Percentiles rank a stretch among this genome's conserved stretches.
These are phyloP conservation scores for Trypanosoma cruzi DNA, from an alignment of 208 protist genomes.

Conservation along the genomic window DNA sequence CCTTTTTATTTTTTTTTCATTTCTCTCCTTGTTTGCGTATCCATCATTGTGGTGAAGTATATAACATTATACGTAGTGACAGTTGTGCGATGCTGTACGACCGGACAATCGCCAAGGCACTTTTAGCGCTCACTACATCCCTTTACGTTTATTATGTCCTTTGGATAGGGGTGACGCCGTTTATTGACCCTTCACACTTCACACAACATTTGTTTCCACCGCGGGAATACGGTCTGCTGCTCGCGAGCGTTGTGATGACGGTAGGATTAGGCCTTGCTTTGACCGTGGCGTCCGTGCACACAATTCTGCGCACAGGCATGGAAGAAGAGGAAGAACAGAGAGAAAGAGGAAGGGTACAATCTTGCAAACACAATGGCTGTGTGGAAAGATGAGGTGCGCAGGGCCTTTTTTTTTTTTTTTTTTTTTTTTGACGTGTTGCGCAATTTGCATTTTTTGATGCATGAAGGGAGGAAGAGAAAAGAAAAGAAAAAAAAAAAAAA, in stretches of 20 bases:
- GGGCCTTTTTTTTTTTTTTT: background rate
- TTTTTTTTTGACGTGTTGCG: background rate
- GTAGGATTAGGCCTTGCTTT: conserved; percentile 37
- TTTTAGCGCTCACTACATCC: conserved; percentile 46
- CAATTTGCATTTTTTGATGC: too few species aligned
- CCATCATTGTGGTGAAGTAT: too few species aligned
- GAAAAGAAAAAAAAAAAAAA: too few species aligned
- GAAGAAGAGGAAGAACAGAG: too few species aligned
- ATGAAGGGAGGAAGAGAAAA: too few species aligned
- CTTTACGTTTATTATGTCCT: conserved; percentile 77
- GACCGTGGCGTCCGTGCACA: conserved; percentile 61
- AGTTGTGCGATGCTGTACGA: conserved; percentile 61
- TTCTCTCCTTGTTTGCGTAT: too few species aligned
- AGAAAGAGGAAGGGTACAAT: too few species aligned
- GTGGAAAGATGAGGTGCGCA: background rate
- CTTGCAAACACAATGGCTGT: background rate
- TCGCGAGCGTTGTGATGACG: conserved; percentile 59
- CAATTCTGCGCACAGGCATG: conserved; percentile 50
- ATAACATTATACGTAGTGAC: background rate
- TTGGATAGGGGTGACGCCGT: conserved; percentile 85
- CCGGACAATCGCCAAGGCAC: conserved; percentile 57
- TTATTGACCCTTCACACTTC: conserved; percentile 81
- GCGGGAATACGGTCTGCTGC: conserved; percentile 73
- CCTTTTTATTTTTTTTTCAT: conserved; percentile 3
- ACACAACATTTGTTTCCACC: conserved; percentile 74